Conservation (phyloP, 768 basidiomycete genomes). For the Leccinum olivaceopallidum region DNA sequence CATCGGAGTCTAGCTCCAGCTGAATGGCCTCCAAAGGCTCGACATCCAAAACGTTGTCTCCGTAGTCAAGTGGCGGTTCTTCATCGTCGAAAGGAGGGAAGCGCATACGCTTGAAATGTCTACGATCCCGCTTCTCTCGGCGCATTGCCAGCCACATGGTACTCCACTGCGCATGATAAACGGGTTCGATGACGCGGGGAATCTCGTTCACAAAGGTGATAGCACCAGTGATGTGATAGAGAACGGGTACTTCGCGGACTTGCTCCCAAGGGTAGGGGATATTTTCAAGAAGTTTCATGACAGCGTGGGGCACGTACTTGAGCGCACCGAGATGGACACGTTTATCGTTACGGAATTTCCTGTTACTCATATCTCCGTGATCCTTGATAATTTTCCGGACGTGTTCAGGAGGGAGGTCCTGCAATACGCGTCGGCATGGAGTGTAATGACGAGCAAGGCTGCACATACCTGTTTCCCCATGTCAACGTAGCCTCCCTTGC, state of each 20-base stretch:
- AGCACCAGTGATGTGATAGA: constrained; percentile 99
- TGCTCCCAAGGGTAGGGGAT: constrained; percentile 99
- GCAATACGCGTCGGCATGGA: constrained; percentile 9
- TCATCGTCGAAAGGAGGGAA: constrained; percentile 99
- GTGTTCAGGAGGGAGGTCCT: constrained; percentile 97
- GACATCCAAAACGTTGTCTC: constrained; percentile 97
- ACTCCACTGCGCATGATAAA: constrained; percentile 99
- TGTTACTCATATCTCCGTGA: constrained; percentile 99
- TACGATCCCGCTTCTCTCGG: constrained; percentile 95
- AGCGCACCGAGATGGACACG: constrained; percentile 98
- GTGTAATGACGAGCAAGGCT: not conserved
- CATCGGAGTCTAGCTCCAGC: constrained; percentile 88
- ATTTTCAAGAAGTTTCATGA: constrained; percentile 99
- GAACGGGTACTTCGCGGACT: constrained; percentile 96
- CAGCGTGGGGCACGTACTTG: constrained; percentile 98
- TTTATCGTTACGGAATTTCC: constrained; percentile 99
- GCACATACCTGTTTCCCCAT: constrained; percentile 85
- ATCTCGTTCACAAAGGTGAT: constrained; percentile 99
- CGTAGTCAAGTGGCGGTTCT: constrained; percentile 98
- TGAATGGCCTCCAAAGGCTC: constrained; percentile 98
- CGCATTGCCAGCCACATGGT: constrained; percentile 99
- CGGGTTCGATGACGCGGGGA: constrained; percentile 93
- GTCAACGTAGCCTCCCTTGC: constrained; percentile 86
- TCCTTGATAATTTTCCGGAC: constrained; percentile 99
- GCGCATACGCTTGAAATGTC: constrained; percentile 99